Evolutionary conservation across 192 early-diverging fungal species (phyloP).

Genomic region (Linnemannia zychae): DNA sequence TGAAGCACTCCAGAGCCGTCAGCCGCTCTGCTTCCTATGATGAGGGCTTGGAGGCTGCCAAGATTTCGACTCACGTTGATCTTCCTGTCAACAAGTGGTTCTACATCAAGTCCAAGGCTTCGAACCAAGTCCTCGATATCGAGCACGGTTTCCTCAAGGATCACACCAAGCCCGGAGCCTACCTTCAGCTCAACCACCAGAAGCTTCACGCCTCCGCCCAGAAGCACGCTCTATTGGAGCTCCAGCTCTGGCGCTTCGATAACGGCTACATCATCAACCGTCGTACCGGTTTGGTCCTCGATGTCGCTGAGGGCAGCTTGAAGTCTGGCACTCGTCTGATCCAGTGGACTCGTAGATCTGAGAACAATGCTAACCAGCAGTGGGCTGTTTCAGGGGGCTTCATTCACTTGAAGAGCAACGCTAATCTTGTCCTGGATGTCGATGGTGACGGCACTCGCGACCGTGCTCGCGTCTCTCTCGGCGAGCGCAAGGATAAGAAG

Average conservation of each 20-base stretch:
- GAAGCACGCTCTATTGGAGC: constrained; percentile 44
- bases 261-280: constrained; percentile 54
- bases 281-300: constrained; percentile 49
- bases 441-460: constrained; percentile 55
- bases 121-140: constrained; percentile 40
- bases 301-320: constrained; percentile 20
- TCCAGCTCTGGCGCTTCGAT: constrained; percentile 53
- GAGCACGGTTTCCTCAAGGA: constrained; percentile 53
- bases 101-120: constrained; percentile 57
- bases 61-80: constrained; percentile 22
- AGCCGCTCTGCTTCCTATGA: constrained; percentile 12
- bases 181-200: constrained; percentile 46
- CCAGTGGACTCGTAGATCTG: constrained; percentile 45
- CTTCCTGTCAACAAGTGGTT: constrained; percentile 37
- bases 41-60: constrained; percentile 34
- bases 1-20: constrained; percentile 9
- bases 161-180: constrained; percentile 49
- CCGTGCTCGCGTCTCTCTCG: constrained; percentile 40
- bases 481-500: constrained; percentile 55
- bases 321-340: constrained; percentile 27
- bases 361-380: constrained; percentile 40
- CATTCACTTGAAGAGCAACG: constrained; percentile 40
- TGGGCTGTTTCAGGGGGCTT: constrained; percentile 42
- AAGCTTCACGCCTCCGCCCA: constrained; percentile 37
- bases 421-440: constrained; percentile 45